Base-by-base conservation (phyloP, 306 rosid genomes). In the Hippophae rhamnoides region DNA sequence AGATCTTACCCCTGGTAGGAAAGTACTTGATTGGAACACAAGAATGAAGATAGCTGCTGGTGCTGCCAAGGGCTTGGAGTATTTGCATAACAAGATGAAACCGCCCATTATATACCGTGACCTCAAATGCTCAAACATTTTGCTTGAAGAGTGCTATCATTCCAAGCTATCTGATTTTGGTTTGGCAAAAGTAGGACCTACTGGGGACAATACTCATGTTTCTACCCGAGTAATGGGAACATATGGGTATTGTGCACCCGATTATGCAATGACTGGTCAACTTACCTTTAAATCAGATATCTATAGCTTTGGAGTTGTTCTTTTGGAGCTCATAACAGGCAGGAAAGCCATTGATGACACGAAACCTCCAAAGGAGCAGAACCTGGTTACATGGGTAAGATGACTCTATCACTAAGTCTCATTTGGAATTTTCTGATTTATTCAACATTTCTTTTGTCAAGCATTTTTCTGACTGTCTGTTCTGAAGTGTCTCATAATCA, bases 151-250 rank as follows among this genome's bases (percentile, higher is more conserved):
- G 57, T 96, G 80, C 53, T 87, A 69, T 73, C 82, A 81, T 54
- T 72, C 84, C 1, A 90, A 90, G 81, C 78, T 90, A 46, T 90
- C 97, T 10, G 97, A 90, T 72, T 92, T 92, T 62, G 95, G 98
- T 57, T 71, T 81, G 75, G 95, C 98, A 26, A 92, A 73, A 85
- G 92, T 81, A 8, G 89, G 89, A 5, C 93, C 96, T 4, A 78
- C 68, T 47, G 84, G 92, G 54, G 95, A 83, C 60, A 71, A 90
- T 64, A 90, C 90, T 13, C 89, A 78, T 60, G 87, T 83, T 67
- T 85, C 86, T 40, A 78, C 89, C 5, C 81, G 86, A 72, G 84
- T 87, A 58, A 83, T 85, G 92, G 98, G 98, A 48, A 83, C 98
- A 3, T 73, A 71, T 62, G 98, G 98, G 60, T 92, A 92, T 45